Percentiles rank a stretch among this genome's conserved stretches.
phyloP scores from a whole-genome alignment of 768 basidiomycete genomes.

The Naganishia kalamii region DNA sequence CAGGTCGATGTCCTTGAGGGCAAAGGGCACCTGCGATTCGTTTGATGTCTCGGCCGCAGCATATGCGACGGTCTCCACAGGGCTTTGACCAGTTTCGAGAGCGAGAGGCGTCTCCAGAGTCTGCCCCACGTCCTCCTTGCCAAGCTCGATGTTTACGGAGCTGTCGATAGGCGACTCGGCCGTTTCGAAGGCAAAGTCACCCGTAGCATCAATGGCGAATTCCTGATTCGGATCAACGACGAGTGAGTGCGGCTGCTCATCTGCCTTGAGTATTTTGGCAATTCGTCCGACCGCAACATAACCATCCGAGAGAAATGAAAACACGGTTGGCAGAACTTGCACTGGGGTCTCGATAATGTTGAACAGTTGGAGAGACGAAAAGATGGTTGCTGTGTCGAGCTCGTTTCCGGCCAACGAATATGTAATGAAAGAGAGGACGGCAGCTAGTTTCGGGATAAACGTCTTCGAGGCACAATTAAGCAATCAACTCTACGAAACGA shows the following conservation, averaged over 20 bases:
- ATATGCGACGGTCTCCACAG: not conserved
- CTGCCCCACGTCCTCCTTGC: not conserved
- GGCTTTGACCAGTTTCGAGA: not conserved
- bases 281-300: conserved; percentile 18
- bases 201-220: conserved; percentile 50
- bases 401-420: conserved; percentile 58
- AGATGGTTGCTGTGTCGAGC: conserved; percentile 56
- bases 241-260: conserved; percentile 47
- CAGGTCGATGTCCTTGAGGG: conserved; percentile 51
- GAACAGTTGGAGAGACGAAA: conserved; percentile 59
- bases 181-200: conserved; percentile 36
- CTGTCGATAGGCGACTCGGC: conserved; percentile 23
- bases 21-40: conserved; percentile 47
- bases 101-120: not conserved
- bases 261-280: conserved; percentile 30
- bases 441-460: conserved; percentile 54
- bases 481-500: not conserved
- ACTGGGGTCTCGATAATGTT: conserved; percentile 47
- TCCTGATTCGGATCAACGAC: not conserved
- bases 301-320: conserved; percentile 21
- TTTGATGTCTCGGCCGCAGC: not conserved
- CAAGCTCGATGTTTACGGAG: conserved; percentile 1
- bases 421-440: conserved; percentile 56
- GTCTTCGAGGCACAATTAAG: too few relatives aligned
- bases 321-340: conserved; percentile 32